Conservation (phyloP, 2,329 filamentous ascomycete genomes). For the Penicillium vulpinum region DNA sequence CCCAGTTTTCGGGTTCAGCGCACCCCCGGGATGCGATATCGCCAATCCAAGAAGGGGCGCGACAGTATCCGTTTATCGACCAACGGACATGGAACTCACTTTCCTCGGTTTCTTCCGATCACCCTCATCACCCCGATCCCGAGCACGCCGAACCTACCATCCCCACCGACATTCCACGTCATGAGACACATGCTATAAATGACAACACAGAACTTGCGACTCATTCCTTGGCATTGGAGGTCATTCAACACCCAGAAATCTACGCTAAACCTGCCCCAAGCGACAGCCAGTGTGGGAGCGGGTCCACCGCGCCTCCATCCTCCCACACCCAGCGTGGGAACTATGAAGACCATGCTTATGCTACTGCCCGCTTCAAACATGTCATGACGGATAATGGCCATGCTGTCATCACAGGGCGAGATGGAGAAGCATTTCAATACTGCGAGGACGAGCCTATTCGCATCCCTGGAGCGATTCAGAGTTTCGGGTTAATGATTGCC, state of each 20-base stretch:
- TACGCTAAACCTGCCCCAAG: constrained; percentile 14
- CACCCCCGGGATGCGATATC: constrained; percentile 10
- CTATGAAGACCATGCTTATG: constrained; percentile 39
- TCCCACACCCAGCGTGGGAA: not conserved
- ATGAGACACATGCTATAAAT: constrained; percentile 14
- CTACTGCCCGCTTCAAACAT: constrained; percentile 78
- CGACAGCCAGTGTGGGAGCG: constrained; percentile 9
- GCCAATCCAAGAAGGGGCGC: constrained; percentile 25
- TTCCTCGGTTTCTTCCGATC: constrained; percentile 5
- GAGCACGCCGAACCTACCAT: constrained; percentile 3
- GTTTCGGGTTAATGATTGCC: constrained; percentile 75
- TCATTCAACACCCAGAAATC: constrained; percentile 20
- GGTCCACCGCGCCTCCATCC: constrained; percentile 7
- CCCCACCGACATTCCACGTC: constrained; percentile 15
- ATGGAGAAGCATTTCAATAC: constrained; percentile 68
- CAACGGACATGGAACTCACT: constrained; percentile 26
- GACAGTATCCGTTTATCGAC: constrained; percentile 33
- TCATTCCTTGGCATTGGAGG: constrained; percentile 21
- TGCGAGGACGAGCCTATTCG: constrained; percentile 93
- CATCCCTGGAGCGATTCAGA: constrained; percentile 75
- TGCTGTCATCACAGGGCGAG: constrained; percentile 76
- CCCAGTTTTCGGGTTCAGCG: not conserved
- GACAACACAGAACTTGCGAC: constrained; percentile 19
- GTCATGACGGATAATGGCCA: constrained; percentile 74
- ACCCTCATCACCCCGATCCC: not conserved